Evolutionary conservation across 129 eudicot species (phyloP).

Genomic region (Daucus carota): DH1_v3.0 NC_030384.2:42604501-42605000

Average conservation of each 20-base stretch:
- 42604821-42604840: conserved; percentile 54
- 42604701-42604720: conserved; percentile 54
- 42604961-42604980: conserved; percentile 65
- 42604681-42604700: conserved; percentile 62
- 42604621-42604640: conserved; percentile 54
- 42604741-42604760: conserved; percentile 65
- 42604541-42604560: conserved; percentile 53
- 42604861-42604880: conserved; percentile 50
- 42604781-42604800: conserved; percentile 65
- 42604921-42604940: conserved; percentile 63
- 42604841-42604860: conserved; percentile 39
- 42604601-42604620: conserved; percentile 53
- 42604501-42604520: not conserved
- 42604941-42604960: conserved; percentile 72
- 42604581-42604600: conserved; percentile 53
- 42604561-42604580: conserved; percentile 60
- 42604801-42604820: conserved; percentile 56
- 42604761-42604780: conserved; percentile 91
- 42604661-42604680: conserved; percentile 50
- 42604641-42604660: conserved; percentile 56
- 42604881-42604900: conserved; percentile 52
- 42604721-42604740: conserved; percentile 48
- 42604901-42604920: conserved; percentile 60
- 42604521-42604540: not conserved
- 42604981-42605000: conserved; percentile 62